Conservation (phyloP, 2,329 filamentous ascomycete genomes). For the Curvularia hawaiiensis region DNA sequence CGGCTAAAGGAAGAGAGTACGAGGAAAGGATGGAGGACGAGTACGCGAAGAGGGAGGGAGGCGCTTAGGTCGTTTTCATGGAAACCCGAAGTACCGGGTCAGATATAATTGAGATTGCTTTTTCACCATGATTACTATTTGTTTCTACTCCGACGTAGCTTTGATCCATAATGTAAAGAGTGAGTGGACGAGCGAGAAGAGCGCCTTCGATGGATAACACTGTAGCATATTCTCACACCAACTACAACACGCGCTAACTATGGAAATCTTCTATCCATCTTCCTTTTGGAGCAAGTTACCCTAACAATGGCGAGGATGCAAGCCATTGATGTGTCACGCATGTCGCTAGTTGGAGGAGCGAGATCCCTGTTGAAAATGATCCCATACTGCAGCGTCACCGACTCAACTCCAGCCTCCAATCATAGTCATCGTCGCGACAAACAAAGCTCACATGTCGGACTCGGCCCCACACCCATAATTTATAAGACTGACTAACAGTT, state of each 20-base stretch:
- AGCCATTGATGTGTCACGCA: background rate
- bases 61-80: conserved; percentile 33
- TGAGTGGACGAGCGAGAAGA: background rate
- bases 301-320: background rate
- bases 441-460: background rate
- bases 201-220: background rate
- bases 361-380: background rate
- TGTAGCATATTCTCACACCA: background rate
- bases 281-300: background rate
- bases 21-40: conserved; percentile 52
- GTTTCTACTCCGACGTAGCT: background rate
- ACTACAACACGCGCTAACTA: background rate
- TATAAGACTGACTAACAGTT: background rate
- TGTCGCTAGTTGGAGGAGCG: background rate
- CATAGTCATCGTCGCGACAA: background rate
- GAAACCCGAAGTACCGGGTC: background rate
- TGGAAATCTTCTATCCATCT: background rate
- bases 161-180: background rate
- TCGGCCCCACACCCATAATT: background rate
- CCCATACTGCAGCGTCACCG: background rate
- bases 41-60: conserved; percentile 52
- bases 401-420: background rate
- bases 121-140: background rate
- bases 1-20: conserved; percentile 46
- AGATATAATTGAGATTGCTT: background rate